Evolutionary conservation across 192 early-diverging fungal species (phyloP).

Genomic region (Gryganskiella cystojenkinii): DNA sequence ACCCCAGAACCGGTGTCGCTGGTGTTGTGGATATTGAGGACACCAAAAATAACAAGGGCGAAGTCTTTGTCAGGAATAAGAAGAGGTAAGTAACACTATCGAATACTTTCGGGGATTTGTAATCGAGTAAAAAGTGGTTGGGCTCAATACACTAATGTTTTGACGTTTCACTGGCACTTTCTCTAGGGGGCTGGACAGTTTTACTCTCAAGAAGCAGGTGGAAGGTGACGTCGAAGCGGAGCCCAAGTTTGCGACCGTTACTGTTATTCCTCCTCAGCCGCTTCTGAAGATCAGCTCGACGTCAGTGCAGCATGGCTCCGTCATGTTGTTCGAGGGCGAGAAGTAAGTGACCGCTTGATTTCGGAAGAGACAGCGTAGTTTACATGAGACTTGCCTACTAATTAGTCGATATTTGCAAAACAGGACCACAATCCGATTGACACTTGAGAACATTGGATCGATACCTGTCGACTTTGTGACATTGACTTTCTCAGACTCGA

Average conservation of each 20-base stretch:
- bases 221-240: background rate
- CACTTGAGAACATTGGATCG: slow-evolving; percentile 81
- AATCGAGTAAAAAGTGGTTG: background rate
- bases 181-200: slow-evolving; percentile 41
- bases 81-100: slow-evolving; percentile 20
- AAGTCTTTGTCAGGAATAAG: slow-evolving; percentile 25
- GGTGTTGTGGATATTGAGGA: background rate
- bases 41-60: background rate
- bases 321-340: slow-evolving; percentile 90
- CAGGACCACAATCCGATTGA: slow-evolving; percentile 70
- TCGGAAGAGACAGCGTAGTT: background rate
- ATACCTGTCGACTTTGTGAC: slow-evolving; percentile 76
- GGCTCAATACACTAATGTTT: background rate
- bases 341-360: slow-evolving; percentile 50
- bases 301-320: slow-evolving; percentile 68
- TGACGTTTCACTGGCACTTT: background rate
- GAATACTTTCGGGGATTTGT: background rate
- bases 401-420: background rate
- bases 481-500: slow-evolving; percentile 66
- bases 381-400: background rate
- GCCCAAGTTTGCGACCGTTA: slow-evolving; percentile 54
- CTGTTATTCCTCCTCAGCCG: slow-evolving; percentile 75
- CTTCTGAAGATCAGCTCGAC: slow-evolving; percentile 73
- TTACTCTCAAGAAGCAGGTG: slow-evolving; percentile 11
- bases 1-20: slow-evolving; percentile 20